These are phyloP conservation scores for Casaregolazyma suthepensis DNA, from an alignment of 1,139 yeast genomes.

Conservation along the genomic window DNA sequence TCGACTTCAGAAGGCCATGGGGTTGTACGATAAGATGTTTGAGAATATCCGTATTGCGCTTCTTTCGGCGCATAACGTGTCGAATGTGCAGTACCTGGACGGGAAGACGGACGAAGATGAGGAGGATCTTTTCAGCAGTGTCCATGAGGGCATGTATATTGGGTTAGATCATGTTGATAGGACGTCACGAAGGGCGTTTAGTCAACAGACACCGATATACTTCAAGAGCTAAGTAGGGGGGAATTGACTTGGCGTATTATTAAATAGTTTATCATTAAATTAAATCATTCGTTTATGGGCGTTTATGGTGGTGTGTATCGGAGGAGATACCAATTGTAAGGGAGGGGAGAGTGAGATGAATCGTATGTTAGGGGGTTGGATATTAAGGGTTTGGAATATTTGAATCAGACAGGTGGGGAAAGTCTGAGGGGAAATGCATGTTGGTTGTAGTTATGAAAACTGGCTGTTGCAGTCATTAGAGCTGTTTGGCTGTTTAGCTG, in stretches of 20 bases:
- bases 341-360: too few relatives aligned
- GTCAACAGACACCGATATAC: conserved; percentile 54
- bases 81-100: conserved; percentile 42
- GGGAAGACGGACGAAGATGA: conserved; percentile 20
- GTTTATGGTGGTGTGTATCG: not conserved
- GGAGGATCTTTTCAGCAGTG: conserved; percentile 49
- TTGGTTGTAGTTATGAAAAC: too few relatives aligned
- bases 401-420: too few relatives aligned
- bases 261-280: not conserved
- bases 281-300: not conserved
- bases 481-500: too few relatives aligned
- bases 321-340: too few relatives aligned
- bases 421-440: too few relatives aligned
- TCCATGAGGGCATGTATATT: conserved; percentile 47
- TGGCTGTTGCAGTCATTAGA: too few relatives aligned
- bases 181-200: conserved; percentile 29
- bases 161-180: conserved; percentile 89
- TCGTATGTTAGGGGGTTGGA: too few relatives aligned
- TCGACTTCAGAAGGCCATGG: conserved; percentile 62
- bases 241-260: not conserved
- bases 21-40: conserved; percentile 74
- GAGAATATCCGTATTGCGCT: conserved; percentile 65
- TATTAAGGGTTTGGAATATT: too few relatives aligned
- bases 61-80: conserved; percentile 12
- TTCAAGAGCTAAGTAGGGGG: conserved; percentile 30